phyloP scores from a whole-genome alignment of 352 stramenopile genomes.

The Peronosclerospora sorghi region DNA sequence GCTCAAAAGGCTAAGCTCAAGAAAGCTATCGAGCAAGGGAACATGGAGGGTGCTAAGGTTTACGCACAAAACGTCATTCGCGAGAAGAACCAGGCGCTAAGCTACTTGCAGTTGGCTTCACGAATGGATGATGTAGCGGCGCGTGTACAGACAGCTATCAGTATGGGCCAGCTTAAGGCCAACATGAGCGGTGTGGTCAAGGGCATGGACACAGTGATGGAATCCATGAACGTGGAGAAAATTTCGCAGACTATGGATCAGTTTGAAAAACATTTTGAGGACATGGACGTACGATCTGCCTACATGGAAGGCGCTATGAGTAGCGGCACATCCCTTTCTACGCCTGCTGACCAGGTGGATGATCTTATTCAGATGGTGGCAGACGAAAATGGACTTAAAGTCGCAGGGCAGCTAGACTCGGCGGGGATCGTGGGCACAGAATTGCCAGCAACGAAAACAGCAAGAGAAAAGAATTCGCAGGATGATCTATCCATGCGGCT shows the following conservation, averaged over 20 bases:
- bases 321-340: slow-evolving; percentile 90
- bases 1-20: slow-evolving; percentile 92
- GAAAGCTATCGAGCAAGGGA: slow-evolving; percentile 92
- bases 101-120: slow-evolving; percentile 91
- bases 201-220: slow-evolving; percentile 95
- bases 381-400: slow-evolving; percentile 93
- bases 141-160: slow-evolving; percentile 94
- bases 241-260: slow-evolving; percentile 96
- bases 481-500: slow-evolving; percentile 78
- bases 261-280: slow-evolving; percentile 98
- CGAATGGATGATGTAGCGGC: slow-evolving; percentile 94
- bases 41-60: slow-evolving; percentile 96
- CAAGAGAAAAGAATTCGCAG: slow-evolving; percentile 68
- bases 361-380: slow-evolving; percentile 96
- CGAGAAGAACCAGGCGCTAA: slow-evolving; percentile 86
- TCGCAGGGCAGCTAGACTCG: slow-evolving; percentile 90
- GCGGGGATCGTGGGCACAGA: slow-evolving; percentile 81
- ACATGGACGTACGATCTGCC: slow-evolving; percentile 95
- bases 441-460: slow-evolving; percentile 45
- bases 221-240: slow-evolving; percentile 96
- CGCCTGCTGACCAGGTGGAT: slow-evolving; percentile 95
- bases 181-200: slow-evolving; percentile 95
- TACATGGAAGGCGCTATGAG: slow-evolving; percentile 98
- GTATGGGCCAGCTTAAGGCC: slow-evolving; percentile 89
- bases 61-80: slow-evolving; percentile 90